Evolutionary conservation across 1,139 yeast genomes (phyloP).

Genomic region (Lodderomyces parapsilosis): DNA sequence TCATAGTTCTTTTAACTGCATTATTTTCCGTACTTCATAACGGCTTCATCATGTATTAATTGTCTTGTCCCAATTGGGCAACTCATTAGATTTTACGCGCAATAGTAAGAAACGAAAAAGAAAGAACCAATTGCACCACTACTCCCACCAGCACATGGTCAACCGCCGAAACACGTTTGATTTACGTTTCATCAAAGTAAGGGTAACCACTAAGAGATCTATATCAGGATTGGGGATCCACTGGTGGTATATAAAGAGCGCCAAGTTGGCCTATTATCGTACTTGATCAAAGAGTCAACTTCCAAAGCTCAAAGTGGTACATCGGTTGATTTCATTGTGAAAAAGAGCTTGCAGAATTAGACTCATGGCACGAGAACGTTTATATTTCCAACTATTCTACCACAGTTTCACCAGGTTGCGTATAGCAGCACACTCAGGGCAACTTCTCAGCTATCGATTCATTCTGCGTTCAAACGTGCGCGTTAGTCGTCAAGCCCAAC

Average conservation of each 20-base stretch:
- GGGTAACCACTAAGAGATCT: background rate
- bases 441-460: background rate
- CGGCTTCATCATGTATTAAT: background rate
- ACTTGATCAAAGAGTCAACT: background rate
- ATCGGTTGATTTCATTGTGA: background rate
- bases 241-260: background rate
- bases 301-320: background rate
- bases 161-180: background rate
- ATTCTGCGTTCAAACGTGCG: background rate
- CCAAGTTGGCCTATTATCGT: background rate
- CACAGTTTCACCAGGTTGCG: background rate
- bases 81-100: background rate
- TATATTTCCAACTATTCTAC: background rate
- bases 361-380: background rate
- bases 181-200: background rate
- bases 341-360: background rate
- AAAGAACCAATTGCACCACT: background rate
- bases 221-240: background rate
- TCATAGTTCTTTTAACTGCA: background rate
- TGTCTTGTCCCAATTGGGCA: background rate
- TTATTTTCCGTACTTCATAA: background rate
- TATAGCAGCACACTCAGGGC: background rate
- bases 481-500: background rate
- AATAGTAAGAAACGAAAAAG: background rate
- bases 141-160: background rate